Conservation (phyloP, 371 early-diverging fungal species). For the Mortierella sp. region DNA sequence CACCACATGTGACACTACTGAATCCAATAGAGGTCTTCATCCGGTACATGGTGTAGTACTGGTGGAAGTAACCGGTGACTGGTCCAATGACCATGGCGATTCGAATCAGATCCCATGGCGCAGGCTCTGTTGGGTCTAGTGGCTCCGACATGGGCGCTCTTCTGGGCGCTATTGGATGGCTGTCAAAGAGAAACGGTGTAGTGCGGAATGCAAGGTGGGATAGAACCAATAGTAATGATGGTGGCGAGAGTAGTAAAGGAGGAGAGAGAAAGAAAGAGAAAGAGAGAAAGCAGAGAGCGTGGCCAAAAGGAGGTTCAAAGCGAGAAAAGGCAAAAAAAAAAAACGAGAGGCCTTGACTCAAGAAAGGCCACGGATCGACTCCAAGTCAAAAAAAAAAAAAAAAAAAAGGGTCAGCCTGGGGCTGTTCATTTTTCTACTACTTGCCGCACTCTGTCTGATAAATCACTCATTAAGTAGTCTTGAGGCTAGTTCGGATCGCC, state of each 20-base stretch:
- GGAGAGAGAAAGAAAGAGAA: neutral
- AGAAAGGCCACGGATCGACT: no score
- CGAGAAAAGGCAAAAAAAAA: no score
- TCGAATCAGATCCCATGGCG: constrained; percentile 43
- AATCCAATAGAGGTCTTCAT: constrained; percentile 54
- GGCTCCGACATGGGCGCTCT: constrained; percentile 8
- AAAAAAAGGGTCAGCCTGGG: neutral
- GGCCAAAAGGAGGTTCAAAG: no score
- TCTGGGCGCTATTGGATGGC: no score
- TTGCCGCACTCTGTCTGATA: neutral
- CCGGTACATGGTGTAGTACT: constrained; percentile 52
- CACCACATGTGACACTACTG: constrained; percentile 57
- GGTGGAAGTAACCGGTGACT: constrained; percentile 54
- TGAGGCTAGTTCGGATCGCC: constrained; percentile 38
- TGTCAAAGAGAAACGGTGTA: no score
- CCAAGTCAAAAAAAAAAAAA: neutral
- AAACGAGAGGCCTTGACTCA: no score
- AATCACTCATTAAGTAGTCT: constrained; percentile 22
- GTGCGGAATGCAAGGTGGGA: no score
- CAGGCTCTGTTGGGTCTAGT: constrained; percentile 41
- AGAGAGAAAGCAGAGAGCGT: no score
- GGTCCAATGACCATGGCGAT: constrained; percentile 53
- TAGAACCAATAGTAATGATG: no score
- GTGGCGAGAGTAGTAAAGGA: neutral
- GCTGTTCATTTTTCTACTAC: neutral